Evolutionary conservation across 78 protist species (phyloP), one percentile per base, ranked within the genome.

Genomic region (Dictyostelium intermedium): DNA sequence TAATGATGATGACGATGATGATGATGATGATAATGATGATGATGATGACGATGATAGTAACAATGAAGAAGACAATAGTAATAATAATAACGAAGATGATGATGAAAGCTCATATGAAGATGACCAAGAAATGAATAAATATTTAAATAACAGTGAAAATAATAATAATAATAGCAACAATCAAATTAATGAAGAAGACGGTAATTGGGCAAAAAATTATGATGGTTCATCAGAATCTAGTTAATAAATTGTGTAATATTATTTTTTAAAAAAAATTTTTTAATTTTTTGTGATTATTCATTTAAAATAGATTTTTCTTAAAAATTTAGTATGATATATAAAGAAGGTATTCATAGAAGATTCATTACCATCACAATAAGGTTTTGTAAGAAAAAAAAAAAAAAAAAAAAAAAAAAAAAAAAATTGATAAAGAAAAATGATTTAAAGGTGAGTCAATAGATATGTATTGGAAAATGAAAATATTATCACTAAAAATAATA

Each of bases 131-230:
- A 32, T 74, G n/a, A 35, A 74, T 30, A 47, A 37, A 32, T 74
- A 35, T 37, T 37, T 74, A 37, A 18, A 18, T 37, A 41, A n/a
- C 25, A 77, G n/a, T 16, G 32, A 77, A 35, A 35, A 39, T 41
- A 41, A 41, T 25, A 39, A 41, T 14, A 32, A 73, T 32, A 73
- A 73, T 32, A 32, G 14, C 34, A 32, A 37, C n/a, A 74, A 74
- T 74, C 47, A 74, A 74, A 32, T 18, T 27, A 35, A 35, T 35
- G 39, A 35, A 35, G 37, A 27, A 20, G 81, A 74, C 10, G 81
- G 81, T 20, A 32, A 30, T 27, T 30, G 81, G 39, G 56, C 81
- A n/a, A 74, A 74, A 35, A 74, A 74, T 74, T 66, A 66, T 66
- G 74, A 27, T 66, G 74, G 35, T 66, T 66, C 74, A 53, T 53